Base-by-base conservation (phyloP, 805 yeast genomes). In the Candida easanensis region DNA sequence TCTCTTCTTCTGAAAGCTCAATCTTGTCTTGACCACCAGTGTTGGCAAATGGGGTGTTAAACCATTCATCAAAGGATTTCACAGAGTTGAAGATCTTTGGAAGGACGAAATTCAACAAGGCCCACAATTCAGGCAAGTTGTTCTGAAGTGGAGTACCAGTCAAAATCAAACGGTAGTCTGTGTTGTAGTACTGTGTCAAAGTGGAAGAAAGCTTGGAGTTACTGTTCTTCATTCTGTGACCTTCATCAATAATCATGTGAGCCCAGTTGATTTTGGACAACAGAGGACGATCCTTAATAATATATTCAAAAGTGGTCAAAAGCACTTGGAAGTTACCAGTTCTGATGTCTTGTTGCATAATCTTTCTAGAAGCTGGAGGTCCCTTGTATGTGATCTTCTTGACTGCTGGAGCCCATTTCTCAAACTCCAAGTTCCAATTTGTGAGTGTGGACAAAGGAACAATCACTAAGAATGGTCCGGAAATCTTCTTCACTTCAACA, bases 71-170 rank as follows among this genome's bases (percentile, higher is more conserved):
- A 58, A 86, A 86, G 7, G 91, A 82, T 58, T 86, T 84, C 10
- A 84, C 93, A 27, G 93, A 85, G 58, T 85, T 86, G 73, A 86
- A 86, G 61, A 86, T 82, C 56, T 84, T 83, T 7, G 95, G 95
- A 49, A 86, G 72, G 17, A 84, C 91, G 55, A 86, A 86, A 61
- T 86, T 86, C 56, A 86, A 68, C 50, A 86, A 70, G 0, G 95
- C 91, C 95, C 95, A 86, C 44, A 86, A 70, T 63, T 86, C 95
- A 1, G 95, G 95, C 53, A 85, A 71, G 53, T 84, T 86, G 61
- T 86, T 86, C 60, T 86, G 95, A 48, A 86, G 73, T 17, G 95
- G 95, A 3, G 95, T 86, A 75, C 95, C 95, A 1, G 95, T 86
- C 58, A 86, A 76, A 64, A 86, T 86, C 56, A 86, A 73, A 66